A percentile compares a stretch with the other conserved stretches of the same genome.
Evolutionary conservation across 495 filamentous ascomycete genomes (phyloP).

Genomic region (Penicillium tannophilum): DNA sequence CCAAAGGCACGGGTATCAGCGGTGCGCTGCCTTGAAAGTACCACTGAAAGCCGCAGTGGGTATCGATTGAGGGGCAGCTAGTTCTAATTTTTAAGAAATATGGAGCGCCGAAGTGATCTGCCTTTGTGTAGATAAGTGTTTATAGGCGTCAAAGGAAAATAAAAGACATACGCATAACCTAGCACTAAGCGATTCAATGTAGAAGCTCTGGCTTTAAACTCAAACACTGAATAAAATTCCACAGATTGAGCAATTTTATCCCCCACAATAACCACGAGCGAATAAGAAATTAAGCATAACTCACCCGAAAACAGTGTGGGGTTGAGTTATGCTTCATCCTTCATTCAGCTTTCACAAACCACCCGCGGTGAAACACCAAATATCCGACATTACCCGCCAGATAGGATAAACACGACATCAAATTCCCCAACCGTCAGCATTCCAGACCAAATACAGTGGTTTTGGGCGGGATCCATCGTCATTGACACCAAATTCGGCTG

Average conservation of each 20-base stretch:
- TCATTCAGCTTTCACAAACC: not conserved
- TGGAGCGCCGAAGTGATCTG: not conserved
- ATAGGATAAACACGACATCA: not conserved
- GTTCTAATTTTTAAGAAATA: not conserved
- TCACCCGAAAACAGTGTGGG: not conserved
- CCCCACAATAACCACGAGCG: not conserved
- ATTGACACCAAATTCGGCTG: conserved; percentile 26
- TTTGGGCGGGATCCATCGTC: conserved; percentile 10
- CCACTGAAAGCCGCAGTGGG: conserved; percentile 1
- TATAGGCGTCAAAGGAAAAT: not conserved
- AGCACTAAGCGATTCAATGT: not conserved
- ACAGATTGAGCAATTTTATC: not conserved
- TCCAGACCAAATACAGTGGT: not conserved
- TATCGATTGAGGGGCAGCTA: conserved; percentile 1
- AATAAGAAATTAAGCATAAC: not conserved
- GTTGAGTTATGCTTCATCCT: not conserved
- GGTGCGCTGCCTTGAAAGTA: not conserved
- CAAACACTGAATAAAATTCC: not conserved
- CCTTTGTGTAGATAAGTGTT: not conserved
- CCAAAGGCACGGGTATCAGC: not conserved
- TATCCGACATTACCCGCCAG: not conserved
- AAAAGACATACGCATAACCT: not conserved
- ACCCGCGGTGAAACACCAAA: not conserved
- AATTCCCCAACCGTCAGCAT: not conserved
- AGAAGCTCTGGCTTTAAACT: not conserved